Evolutionary conservation across 306 rosid genomes (phyloP).

Genomic region (Quercus dentata): DNA sequence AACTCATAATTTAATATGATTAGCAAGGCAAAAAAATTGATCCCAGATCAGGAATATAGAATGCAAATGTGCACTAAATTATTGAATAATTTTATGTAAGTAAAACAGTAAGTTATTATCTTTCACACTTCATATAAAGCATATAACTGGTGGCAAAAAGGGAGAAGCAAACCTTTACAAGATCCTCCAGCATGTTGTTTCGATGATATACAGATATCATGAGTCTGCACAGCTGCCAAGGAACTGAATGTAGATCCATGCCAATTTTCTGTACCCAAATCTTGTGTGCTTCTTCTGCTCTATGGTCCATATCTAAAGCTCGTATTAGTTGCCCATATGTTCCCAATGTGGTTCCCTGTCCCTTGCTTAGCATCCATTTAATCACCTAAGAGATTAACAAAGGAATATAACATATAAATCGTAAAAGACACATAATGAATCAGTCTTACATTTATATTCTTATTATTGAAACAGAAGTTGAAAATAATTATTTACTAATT

Average conservation of each 20-base stretch:
- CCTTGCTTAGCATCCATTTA: slow-evolving; percentile 98
- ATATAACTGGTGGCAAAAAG: not conserved
- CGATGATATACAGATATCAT: slow-evolving; percentile 80
- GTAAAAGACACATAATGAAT: not conserved
- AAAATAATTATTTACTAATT: not conserved
- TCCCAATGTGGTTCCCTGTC: slow-evolving; percentile 86
- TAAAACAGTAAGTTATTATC: not conserved
- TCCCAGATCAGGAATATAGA: not conserved
- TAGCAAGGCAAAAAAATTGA: not conserved
- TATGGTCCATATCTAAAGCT: slow-evolving; percentile 90
- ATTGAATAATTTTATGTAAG: not conserved
- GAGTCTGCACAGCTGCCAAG: slow-evolving; percentile 84
- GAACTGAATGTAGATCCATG: slow-evolving; percentile 80
- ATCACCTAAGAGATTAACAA: slow-evolving; percentile 50
- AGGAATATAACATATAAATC: not conserved
- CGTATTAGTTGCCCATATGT: slow-evolving; percentile 71
- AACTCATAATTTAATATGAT: not conserved
- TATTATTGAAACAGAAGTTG: not conserved
- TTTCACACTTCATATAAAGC: slow-evolving; percentile 2
- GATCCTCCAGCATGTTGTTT: slow-evolving; percentile 65
- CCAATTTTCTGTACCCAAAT: slow-evolving; percentile 86
- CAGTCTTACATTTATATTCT: not conserved
- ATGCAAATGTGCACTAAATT: not conserved
- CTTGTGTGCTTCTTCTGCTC: slow-evolving; percentile 80
- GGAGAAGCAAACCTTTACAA: slow-evolving; percentile 50